A percentile compares a stretch with the other conserved stretches of the same genome.
phyloP scores from a whole-genome alignment of 148 eudicot species.

The Arctostaphylos glauca region DNA sequence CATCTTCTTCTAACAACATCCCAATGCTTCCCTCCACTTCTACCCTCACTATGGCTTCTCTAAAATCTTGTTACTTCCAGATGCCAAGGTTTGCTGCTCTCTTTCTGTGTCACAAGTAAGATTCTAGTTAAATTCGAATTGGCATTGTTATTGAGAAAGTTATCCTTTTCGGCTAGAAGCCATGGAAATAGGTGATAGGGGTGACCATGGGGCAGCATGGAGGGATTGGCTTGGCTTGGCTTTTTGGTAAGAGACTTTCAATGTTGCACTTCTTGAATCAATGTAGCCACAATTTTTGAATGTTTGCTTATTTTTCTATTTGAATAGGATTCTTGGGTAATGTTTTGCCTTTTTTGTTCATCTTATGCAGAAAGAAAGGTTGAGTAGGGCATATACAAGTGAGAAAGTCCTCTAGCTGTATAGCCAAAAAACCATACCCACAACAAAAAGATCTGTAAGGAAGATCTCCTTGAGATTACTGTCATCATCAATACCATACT shows the following conservation, averaged over 20 bases:
- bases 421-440: conserved; percentile 38
- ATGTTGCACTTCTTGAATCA: conserved; percentile 21
- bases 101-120: not conserved
- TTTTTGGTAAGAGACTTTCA: conserved; percentile 20
- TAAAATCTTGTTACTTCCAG: conserved; percentile 28
- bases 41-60: conserved; percentile 10
- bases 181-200: conserved; percentile 45
- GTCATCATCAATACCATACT: conserved; percentile 55
- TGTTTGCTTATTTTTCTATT: conserved; percentile 5
- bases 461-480: conserved; percentile 49
- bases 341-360: conserved; percentile 15
- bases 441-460: conserved; percentile 45
- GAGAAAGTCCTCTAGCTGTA: conserved; percentile 46
- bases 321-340: conserved; percentile 13
- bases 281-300: conserved; percentile 27
- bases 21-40: conserved; percentile 40
- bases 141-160: conserved; percentile 22
- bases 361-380: conserved; percentile 30
- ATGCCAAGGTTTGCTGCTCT: conserved; percentile 50
- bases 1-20: conserved; percentile 36
- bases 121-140: not conserved
- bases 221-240: conserved; percentile 46
- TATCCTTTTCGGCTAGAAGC: conserved; percentile 65
- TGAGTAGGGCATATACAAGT: conserved; percentile 33
- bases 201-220: conserved; percentile 30